These are phyloP conservation scores for Flaveria floridana DNA, from an alignment of 140 eudicot genomes.

Conservation along the genomic window DNA sequence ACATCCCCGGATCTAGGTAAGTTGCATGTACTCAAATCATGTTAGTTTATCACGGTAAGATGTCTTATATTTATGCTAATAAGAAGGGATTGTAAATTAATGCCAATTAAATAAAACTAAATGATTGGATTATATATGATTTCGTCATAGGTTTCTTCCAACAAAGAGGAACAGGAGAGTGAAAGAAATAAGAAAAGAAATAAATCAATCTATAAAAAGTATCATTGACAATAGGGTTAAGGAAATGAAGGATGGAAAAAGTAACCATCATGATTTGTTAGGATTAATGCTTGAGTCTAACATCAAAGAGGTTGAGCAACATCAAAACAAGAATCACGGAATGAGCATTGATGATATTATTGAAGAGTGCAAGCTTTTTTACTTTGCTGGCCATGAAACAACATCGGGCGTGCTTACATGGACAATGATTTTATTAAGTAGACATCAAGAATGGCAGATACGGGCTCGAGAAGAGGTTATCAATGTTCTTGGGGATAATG, in stretches of 20 bases:
- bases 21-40: not conserved
- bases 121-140: not conserved
- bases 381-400: constrained; percentile 42
- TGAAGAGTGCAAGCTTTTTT: constrained; percentile 42
- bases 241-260: constrained; percentile 31
- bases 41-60: not conserved
- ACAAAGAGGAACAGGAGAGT: constrained; percentile 36
- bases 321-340: constrained; percentile 27
- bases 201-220: constrained; percentile 18
- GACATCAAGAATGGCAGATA: constrained; percentile 41
- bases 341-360: constrained; percentile 35
- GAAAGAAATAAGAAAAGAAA: constrained; percentile 27
- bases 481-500: constrained; percentile 25
- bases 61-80: not conserved
- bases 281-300: constrained; percentile 45
- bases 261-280: constrained; percentile 28
- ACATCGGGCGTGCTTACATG: constrained; percentile 41
- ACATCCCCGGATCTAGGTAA: constrained; percentile 45
- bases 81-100: no score
- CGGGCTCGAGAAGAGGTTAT: constrained; percentile 41
- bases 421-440: constrained; percentile 40
- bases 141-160: constrained; percentile 31
- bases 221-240: constrained; percentile 33
- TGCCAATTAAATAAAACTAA: not conserved
- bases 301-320: constrained; percentile 26